A percentile compares a stretch with the other conserved stretches of the same genome.
These are phyloP conservation scores for Mycena maculata DNA, from an alignment of 768 basidiomycete genomes.

Conservation along the genomic window DNA sequence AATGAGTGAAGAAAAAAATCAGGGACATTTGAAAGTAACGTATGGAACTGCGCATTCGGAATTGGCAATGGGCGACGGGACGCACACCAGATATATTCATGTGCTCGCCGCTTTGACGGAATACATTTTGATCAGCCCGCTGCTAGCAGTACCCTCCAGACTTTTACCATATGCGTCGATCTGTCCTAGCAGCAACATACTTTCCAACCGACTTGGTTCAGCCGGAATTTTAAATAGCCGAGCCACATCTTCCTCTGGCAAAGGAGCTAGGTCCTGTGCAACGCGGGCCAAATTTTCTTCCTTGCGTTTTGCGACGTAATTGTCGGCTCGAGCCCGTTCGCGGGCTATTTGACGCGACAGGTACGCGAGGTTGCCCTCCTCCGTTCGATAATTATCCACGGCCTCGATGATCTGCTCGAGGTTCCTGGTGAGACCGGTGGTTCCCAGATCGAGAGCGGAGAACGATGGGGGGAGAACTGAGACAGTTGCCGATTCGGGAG, in stretches of 20 bases:
- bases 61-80: background rate
- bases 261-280: slow-evolving; percentile 84
- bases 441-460: slow-evolving; percentile 77
- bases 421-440: slow-evolving; percentile 75
- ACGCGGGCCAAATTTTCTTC: slow-evolving; percentile 87
- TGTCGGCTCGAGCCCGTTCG: slow-evolving; percentile 84
- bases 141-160: slow-evolving; percentile 71
- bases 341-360: slow-evolving; percentile 88
- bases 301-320: slow-evolving; percentile 83
- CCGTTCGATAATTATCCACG: slow-evolving; percentile 86
- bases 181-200: slow-evolving; percentile 87
- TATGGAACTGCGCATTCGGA: background rate
- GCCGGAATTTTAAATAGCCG: slow-evolving; percentile 89
- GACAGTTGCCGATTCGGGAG: slow-evolving; percentile 51
- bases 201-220: slow-evolving; percentile 90
- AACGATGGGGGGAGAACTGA: slow-evolving; percentile 70
- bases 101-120: slow-evolving; percentile 12
- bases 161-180: slow-evolving; percentile 88
- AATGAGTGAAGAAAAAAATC: slow-evolving; percentile 36
- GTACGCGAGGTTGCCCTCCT: slow-evolving; percentile 94
- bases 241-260: slow-evolving; percentile 88
- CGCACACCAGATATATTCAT: slow-evolving; percentile 15
- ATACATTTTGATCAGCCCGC: slow-evolving; percentile 89
- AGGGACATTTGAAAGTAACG: background rate
- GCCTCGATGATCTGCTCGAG: slow-evolving; percentile 89